These are phyloP conservation scores for Chaetoscypha palmicola DNA, from an alignment of 2,329 filamentous ascomycete genomes.

Conservation along the genomic window DNA sequence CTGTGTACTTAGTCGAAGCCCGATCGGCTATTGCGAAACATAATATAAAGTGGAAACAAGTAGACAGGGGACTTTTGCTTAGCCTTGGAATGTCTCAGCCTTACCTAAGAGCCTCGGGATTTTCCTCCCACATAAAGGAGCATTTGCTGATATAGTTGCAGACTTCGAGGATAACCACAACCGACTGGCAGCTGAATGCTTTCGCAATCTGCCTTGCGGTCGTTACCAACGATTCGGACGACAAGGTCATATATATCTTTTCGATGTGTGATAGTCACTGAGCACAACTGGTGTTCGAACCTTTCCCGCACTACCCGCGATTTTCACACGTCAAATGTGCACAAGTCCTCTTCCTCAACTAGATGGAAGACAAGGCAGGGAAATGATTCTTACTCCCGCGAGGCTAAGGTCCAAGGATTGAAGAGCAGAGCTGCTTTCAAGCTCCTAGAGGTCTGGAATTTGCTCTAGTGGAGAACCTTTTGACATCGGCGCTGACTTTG, in stretches of 20 bases:
- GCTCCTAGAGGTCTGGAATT: constrained; percentile 61
- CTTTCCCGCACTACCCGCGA: not conserved
- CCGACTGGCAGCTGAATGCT: constrained; percentile 25
- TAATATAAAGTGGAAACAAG: too few relatives aligned
- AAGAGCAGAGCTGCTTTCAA: constrained; percentile 95
- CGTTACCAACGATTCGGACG: constrained; percentile 10
- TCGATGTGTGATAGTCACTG: not conserved
- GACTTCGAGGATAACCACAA: too few relatives aligned
- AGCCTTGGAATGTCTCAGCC: too few relatives aligned
- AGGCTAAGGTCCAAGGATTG: constrained; percentile 70
- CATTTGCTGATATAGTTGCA: too few relatives aligned
- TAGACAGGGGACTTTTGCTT: too few relatives aligned
- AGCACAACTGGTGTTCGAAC: not conserved
- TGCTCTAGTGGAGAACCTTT: not conserved
- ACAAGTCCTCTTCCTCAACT: constrained; percentile 51
- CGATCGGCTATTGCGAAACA: too few relatives aligned
- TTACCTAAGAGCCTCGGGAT: too few relatives aligned
- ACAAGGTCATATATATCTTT: not conserved
- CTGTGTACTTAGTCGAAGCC: too few relatives aligned
- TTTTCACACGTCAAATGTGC: constrained; percentile 2
- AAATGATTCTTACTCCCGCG: constrained; percentile 62
- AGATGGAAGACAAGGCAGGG: constrained; percentile 78
- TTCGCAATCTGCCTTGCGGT: constrained; percentile 19
- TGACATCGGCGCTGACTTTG: not conserved
- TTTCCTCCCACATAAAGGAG: too few relatives aligned